Evolutionary conservation across 441 rosid genomes (phyloP).

Genomic region (Erysimum cheiri): DNA sequence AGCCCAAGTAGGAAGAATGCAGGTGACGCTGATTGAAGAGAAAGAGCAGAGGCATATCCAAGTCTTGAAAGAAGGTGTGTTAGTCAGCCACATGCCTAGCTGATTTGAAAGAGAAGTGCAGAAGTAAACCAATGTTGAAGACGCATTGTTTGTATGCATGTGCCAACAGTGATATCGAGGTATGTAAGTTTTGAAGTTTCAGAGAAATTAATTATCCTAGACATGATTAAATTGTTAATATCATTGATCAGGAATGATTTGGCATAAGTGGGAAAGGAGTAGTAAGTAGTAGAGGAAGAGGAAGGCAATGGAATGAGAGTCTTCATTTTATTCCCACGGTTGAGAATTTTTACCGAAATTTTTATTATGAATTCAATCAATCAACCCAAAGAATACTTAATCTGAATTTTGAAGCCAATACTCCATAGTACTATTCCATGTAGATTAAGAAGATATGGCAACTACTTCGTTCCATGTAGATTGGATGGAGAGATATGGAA

Average conservation of each 20-base stretch:
- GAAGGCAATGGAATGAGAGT: background rate
- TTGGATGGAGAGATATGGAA: too few species aligned
- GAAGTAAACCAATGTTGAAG: background rate
- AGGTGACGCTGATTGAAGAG: slow-evolving; percentile 17
- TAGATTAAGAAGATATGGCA: too few species aligned
- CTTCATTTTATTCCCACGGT: too few species aligned
- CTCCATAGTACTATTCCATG: too few species aligned
- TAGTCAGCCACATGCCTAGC: background rate
- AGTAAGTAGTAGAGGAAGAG: background rate
- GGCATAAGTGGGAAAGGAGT: background rate
- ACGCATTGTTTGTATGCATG: slow-evolving; percentile 2
- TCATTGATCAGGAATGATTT: slow-evolving; percentile 10
- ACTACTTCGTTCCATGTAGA: too few species aligned
- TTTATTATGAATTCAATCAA: too few species aligned
- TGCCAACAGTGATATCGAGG: slow-evolving; percentile 8
- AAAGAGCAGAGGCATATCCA: slow-evolving; percentile 16
- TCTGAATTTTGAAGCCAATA: too few species aligned
- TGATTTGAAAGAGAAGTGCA: background rate
- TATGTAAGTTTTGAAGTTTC: background rate
- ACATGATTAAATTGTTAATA: background rate
- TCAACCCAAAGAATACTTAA: too few species aligned
- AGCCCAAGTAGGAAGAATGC: background rate
- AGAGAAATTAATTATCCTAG: background rate
- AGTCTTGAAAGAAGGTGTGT: background rate
- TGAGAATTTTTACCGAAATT: too few species aligned